Evolutionary conservation across 805 yeast species (phyloP), one percentile per base, ranked within the genome.

Genomic region (Wickerhamiella galacta): DNA sequence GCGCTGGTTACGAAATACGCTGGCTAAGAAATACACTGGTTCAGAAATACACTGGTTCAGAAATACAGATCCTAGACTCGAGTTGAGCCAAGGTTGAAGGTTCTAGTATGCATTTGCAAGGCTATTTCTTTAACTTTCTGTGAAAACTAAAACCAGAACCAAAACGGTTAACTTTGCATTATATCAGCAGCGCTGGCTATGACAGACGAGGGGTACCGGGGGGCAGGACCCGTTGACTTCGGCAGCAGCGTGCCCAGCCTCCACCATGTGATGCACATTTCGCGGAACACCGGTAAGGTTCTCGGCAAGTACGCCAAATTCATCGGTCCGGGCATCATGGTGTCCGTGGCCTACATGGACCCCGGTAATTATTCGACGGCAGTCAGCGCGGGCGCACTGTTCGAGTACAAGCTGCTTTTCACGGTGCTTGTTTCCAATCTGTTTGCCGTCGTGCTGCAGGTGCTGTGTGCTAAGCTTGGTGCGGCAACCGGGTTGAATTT

Each of bases 281-380:
- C 28, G 6, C 17, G 18, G 14, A 8, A 14, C 6, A 25, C 28
- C 6, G 28, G 28, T 11, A 25, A 25, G 18, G 28, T 25, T 6
- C 28, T 70, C 17, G 49, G 54, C 38, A 79, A 77, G 53, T 72
- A 77, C 44, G 50, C 67, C 32, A 62, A 65, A 31, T 83, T 83
- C 51, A 60, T 82, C 14, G 94, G 94, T 0, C 94, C 94, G 0
- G 94, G 94, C 0, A 63, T 83, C 25, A 66, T 82, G 70, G 82
- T 83, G 16, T 68, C 83, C 20, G 93, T 85, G 34, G 90, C 93
- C 2, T 85, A 83, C 48, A 78, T 83, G 64, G 95, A 83, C 51
- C 94, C 95, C 2, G 95, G 95, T 27, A 83, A 83, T 54, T 83
- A 81, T 55, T 71, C 92, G 28, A 79, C 94, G 0, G 82, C 90